Evolutionary conservation across 2,329 filamentous ascomycete species (phyloP).

Genomic region (Xylariaceae sp.): DNA sequence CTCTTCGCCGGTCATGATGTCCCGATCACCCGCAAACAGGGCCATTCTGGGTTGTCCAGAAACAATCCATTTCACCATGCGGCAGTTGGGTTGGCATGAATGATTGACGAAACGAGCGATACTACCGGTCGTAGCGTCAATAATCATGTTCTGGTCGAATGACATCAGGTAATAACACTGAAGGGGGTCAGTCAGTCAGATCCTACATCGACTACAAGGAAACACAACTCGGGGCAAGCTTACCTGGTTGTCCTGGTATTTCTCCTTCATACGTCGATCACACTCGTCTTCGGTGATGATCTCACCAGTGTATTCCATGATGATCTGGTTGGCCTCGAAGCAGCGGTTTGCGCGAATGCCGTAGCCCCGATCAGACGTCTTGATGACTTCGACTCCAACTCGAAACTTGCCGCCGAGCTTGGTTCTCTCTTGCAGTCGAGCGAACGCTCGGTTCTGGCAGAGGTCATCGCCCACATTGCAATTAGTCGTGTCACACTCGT

Average conservation of each 20-base stretch:
- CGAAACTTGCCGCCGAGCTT: slow-evolving; percentile 80
- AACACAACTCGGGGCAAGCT: slow-evolving; percentile 27
- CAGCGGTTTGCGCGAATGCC: slow-evolving; percentile 86
- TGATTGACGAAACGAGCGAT: slow-evolving; percentile 98
- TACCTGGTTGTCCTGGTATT: slow-evolving; percentile 91
- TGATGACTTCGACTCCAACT: slow-evolving; percentile 90
- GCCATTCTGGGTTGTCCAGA: slow-evolving; percentile 92
- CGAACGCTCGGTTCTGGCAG: slow-evolving; percentile 86
- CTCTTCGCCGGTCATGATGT: slow-evolving; percentile 92
- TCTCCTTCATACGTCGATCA: slow-evolving; percentile 84
- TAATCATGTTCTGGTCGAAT: slow-evolving; percentile 97
- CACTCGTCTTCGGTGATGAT: slow-evolving; percentile 95
- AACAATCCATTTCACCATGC: slow-evolving; percentile 98
- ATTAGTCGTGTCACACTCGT: slow-evolving; percentile 89
- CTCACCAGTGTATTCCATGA: slow-evolving; percentile 96
- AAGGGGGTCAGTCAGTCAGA: slow-evolving; percentile 7
- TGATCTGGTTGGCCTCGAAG: slow-evolving; percentile 87
- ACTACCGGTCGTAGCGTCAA: slow-evolving; percentile 91
- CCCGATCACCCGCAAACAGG: slow-evolving; percentile 82
- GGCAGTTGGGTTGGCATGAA: slow-evolving; percentile 91
- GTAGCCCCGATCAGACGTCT: slow-evolving; percentile 82
- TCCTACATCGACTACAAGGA: slow-evolving; percentile 1
- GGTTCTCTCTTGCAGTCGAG: slow-evolving; percentile 67
- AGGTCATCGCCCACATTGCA: slow-evolving; percentile 69
- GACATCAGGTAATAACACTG: slow-evolving; percentile 98